Evolutionary conservation across 306 rosid species (phyloP).

Genomic region (Prunus padus): DNA sequence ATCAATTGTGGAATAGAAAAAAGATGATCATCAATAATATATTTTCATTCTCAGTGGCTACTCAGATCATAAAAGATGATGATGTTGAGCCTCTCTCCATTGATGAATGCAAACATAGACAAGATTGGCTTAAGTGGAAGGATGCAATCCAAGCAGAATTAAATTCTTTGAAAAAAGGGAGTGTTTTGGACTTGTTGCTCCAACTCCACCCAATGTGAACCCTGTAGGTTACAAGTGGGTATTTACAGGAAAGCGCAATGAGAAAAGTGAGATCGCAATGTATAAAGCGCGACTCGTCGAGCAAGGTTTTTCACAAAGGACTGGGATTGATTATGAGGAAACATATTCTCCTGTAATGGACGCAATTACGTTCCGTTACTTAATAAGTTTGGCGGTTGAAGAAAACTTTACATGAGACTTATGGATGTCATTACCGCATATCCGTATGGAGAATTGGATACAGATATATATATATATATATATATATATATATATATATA

Average conservation of each 20-base stretch:
- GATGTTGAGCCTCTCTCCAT: background rate
- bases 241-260: background rate
- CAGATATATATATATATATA: background rate
- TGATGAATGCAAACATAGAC: background rate
- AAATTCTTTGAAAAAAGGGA: background rate
- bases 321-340: background rate
- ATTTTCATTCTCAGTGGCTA: too few relatives aligned
- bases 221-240: background rate
- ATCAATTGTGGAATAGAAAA: too few relatives aligned
- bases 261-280: background rate
- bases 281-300: background rate
- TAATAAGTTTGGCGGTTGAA: background rate
- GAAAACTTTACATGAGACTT: background rate
- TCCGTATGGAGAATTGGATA: background rate
- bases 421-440: background rate
- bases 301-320: background rate
- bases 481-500: rapidly evolving
- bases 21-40: too few relatives aligned
- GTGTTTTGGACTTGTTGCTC: background rate
- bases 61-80: too few relatives aligned
- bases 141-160: background rate
- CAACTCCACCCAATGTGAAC: background rate
- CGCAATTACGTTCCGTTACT: background rate
- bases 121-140: background rate
- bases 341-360: background rate